phyloP scores from a whole-genome alignment of 495 filamentous ascomycete species.

The Chlorociboria aeruginascens region DNA sequence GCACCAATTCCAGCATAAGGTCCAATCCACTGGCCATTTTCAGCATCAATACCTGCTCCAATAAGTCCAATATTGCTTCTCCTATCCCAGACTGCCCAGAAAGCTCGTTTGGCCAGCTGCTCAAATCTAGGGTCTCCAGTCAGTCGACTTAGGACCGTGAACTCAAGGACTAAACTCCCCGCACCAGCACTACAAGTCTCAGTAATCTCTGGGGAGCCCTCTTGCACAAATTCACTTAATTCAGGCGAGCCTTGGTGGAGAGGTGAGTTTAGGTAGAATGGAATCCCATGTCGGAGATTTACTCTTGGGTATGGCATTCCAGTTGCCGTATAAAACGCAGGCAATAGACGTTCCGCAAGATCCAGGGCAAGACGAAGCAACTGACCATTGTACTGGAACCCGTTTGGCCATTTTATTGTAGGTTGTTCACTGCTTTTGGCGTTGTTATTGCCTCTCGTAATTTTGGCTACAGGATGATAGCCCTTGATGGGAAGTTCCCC shows the following conservation, averaged over 20 bases:
- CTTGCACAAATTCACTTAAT: slow-evolving; percentile 9
- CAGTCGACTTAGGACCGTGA: slow-evolving; percentile 78
- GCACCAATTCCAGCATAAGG: slow-evolving; percentile 86
- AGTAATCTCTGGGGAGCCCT: slow-evolving; percentile 42
- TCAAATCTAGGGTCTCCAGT: slow-evolving; percentile 83
- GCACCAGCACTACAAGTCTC: slow-evolving; percentile 96
- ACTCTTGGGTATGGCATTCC: slow-evolving; percentile 92
- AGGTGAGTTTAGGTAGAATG: slow-evolving; percentile 76
- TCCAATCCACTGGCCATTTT: slow-evolving; percentile 81
- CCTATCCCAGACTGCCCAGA: slow-evolving; percentile 87
- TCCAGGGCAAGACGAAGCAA: slow-evolving; percentile 76
- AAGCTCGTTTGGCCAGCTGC: slow-evolving; percentile 77
- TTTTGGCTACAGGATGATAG: slow-evolving; percentile 43
- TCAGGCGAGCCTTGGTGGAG: slow-evolving; percentile 35
- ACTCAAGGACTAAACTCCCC: slow-evolving; percentile 86
- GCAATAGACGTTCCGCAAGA: slow-evolving; percentile 69
- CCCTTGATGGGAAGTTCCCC: slow-evolving; percentile 76
- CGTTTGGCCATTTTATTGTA: slow-evolving; percentile 56
- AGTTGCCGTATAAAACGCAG: slow-evolving; percentile 79
- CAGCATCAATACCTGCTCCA: slow-evolving; percentile 84
- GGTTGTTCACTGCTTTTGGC: slow-evolving; percentile 13
- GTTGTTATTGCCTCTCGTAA: slow-evolving; percentile 7
- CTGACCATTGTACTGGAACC: slow-evolving; percentile 81
- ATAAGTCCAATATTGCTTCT: slow-evolving; percentile 80
- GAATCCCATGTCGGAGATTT: slow-evolving; percentile 83